Evolutionary conservation across 2,329 filamentous ascomycete genomes (phyloP).

Genomic region (Colletotrichum neosansevieriae): DNA sequence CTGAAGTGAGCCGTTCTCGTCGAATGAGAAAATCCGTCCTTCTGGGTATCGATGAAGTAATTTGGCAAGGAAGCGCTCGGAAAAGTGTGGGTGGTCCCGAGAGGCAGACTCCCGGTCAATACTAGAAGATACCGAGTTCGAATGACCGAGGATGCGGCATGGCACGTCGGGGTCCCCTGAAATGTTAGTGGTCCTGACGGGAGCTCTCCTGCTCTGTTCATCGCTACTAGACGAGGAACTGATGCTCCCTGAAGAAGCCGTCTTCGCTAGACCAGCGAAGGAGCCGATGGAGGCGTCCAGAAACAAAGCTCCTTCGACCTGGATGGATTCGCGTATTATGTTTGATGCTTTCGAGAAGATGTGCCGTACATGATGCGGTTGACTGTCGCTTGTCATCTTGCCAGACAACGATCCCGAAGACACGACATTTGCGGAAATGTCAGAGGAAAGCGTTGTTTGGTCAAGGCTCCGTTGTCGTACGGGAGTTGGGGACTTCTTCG

Average conservation of each 20-base stretch:
- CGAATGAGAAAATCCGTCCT: constrained; percentile 61
- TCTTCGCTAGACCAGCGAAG: constrained; percentile 45
- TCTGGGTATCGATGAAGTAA: constrained; percentile 59
- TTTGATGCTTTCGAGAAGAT: constrained; percentile 59
- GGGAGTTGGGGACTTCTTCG: background rate
- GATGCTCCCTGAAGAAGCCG: background rate
- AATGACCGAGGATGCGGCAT: constrained; percentile 55
- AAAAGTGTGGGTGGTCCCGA: constrained; percentile 44
- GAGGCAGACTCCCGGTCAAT: constrained; percentile 46
- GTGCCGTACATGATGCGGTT: constrained; percentile 36
- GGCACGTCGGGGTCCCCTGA: background rate
- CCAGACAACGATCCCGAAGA: constrained; percentile 44
- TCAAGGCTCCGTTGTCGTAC: background rate
- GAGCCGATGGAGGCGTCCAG: constrained; percentile 43
- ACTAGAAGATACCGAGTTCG: constrained; percentile 49
- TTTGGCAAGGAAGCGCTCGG: constrained; percentile 54
- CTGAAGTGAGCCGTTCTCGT: constrained; percentile 51
- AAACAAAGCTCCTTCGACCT: constrained; percentile 44
- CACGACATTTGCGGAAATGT: constrained; percentile 38
- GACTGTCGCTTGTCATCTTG: accelerated
- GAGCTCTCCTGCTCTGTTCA: constrained; percentile 32
- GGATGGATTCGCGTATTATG: constrained; percentile 56
- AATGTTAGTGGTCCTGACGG: background rate
- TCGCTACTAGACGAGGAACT: constrained; percentile 41
- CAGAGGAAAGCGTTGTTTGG: background rate